Conservation (phyloP, 768 basidiomycete species). For the Podaxis sp. region DNA sequence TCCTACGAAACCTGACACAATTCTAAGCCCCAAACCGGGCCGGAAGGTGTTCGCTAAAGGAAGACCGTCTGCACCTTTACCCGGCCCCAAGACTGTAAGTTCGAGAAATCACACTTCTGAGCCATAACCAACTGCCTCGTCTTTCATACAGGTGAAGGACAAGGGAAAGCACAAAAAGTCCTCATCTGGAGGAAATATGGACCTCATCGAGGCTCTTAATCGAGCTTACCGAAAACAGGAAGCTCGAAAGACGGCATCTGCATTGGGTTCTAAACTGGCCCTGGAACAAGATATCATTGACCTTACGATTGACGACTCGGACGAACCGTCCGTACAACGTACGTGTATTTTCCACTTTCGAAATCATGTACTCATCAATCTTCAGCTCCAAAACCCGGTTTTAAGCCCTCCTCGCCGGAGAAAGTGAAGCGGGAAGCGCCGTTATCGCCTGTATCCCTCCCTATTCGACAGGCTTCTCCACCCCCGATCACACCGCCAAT, state of each 20-base stretch:
- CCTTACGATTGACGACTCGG: constrained; percentile 4
- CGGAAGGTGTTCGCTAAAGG: not conserved
- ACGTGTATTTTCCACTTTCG: not conserved
- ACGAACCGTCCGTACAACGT: not conserved
- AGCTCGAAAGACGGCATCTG: not conserved
- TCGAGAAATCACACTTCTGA: not conserved
- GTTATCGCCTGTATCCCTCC: not conserved
- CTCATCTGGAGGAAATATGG: not conserved
- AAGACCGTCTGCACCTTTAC: not conserved
- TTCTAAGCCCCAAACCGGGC: not conserved
- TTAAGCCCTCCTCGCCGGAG: not conserved
- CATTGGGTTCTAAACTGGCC: not conserved
- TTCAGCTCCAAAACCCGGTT: not conserved
- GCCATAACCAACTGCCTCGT: not conserved
- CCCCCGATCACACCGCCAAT: not conserved
- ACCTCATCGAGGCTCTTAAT: not conserved
- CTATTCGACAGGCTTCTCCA: not conserved
- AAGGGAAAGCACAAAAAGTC: not conserved
- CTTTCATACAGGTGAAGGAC: not conserved
- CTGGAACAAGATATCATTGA: constrained; percentile 6
- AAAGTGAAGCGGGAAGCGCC: not conserved
- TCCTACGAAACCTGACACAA: not conserved
- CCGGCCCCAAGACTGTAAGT: not conserved
- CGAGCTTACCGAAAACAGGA: not conserved
- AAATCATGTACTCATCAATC: not conserved